Evolutionary conservation across 345 rosid species (phyloP), one percentile per base, ranked within the genome.

Genomic region (Camelina laxa): DNA sequence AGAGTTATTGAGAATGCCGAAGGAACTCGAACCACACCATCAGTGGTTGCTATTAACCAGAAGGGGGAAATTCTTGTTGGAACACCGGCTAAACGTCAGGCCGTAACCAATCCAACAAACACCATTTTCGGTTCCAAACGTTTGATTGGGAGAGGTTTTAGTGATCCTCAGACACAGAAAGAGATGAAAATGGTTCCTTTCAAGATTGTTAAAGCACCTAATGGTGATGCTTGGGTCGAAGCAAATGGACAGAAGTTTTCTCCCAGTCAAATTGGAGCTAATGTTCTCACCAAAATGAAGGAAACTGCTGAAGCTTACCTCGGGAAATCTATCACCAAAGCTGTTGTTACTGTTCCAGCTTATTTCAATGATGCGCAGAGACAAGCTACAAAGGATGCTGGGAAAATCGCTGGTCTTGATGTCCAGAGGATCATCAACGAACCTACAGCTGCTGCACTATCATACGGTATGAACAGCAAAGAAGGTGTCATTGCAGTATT

Each of bases 381-480:
- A 20, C 87, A 84, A 72, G 87, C 87, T 7, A 84, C 87, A 0
- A 84, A 84, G 61, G 87, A 84, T 77, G 87, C 87, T 71, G 87
- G 87, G 21, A 81, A 71, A 67, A 84, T 84, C 4, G 79, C 87
- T 5, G 87, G 87, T 20, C 85, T 84, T 59, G 83, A 84, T 57
- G 87, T 84, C 8, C 82, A 74, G 71, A 82, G 87, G 62, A 84
- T 84, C 22, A 84, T 84, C 58, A 84, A 84, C 16, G 87, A 84
- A 47, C 87, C 87, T 6, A 84, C 85, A 14, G 87, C 85, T 22
- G 87, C 87, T 59, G 87, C 87, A 0, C 56, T 84, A 5, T 82
- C 87, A 0, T 84, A 84, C 39, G 85, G 87, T 7, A 70, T 75
- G 78, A 80, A 84, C 64, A 84, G 75, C 15, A 82, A 84, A 72